Evolutionary conservation across 2,329 filamentous ascomycete genomes (phyloP).

Genomic region (Alternaria viburni): DNA sequence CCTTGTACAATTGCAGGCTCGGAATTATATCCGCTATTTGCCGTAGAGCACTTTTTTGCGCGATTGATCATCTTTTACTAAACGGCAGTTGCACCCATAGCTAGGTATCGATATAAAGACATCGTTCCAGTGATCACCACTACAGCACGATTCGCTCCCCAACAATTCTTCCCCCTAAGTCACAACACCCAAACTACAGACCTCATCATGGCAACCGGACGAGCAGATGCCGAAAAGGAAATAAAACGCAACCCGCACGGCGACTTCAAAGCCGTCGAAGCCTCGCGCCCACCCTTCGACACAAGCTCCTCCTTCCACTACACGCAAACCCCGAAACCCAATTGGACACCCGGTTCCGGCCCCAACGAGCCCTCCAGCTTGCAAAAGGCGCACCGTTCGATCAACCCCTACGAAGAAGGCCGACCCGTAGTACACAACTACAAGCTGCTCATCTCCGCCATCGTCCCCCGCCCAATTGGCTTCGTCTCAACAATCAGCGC

Average conservation of each 20-base stretch:
- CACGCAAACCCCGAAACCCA: conserved; percentile 68
- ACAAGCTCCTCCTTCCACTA: conserved; percentile 56
- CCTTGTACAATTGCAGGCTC: conserved; percentile 5
- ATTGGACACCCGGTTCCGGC: conserved; percentile 71
- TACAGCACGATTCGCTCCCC: background rate
- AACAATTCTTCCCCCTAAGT: background rate
- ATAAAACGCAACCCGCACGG: conserved; percentile 71
- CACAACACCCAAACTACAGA: background rate
- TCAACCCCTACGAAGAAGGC: conserved; percentile 78
- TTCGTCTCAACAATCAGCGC: conserved; percentile 64
- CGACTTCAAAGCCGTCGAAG: conserved; percentile 77
- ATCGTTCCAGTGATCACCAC: background rate
- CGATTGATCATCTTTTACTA: conserved; percentile 9
- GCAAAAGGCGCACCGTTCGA: conserved; percentile 70
- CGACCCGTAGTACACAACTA: conserved; percentile 78
- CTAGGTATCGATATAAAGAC: background rate
- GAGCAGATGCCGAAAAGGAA: conserved; percentile 54
- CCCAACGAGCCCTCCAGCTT: conserved; percentile 64
- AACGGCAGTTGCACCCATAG: background rate
- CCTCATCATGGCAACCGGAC: conserved; percentile 31
- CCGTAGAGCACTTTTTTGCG: conserved; percentile 8
- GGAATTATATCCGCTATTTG: conserved; percentile 29
- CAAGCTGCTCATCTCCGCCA: conserved; percentile 84
- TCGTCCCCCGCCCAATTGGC: conserved; percentile 82
- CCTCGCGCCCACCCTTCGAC: conserved; percentile 68